Evolutionary conservation across 257 asterid genomes (phyloP).

Genomic region (Gentiana dahurica): DNA sequence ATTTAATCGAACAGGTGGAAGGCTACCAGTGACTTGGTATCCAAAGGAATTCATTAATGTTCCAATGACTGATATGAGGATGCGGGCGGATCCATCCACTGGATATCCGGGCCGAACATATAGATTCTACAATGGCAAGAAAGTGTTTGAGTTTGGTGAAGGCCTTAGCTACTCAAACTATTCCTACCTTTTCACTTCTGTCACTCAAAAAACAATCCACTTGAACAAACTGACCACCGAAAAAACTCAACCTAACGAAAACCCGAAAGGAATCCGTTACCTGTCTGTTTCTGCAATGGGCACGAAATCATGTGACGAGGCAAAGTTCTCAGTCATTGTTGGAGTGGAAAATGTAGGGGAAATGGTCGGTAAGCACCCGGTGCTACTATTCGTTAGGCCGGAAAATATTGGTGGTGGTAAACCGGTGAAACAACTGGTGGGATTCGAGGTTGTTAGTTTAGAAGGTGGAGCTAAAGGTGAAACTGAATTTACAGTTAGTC

Average conservation of each 20-base stretch:
- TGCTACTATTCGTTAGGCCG: conserved; percentile 36
- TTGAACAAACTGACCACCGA: conserved; percentile 17
- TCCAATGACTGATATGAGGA: conserved; percentile 91
- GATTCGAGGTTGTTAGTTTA: conserved; percentile 48
- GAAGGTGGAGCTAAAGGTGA: conserved; percentile 30
- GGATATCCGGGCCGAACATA: conserved; percentile 76
- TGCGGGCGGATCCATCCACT: conserved; percentile 52
- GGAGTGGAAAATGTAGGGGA: conserved; percentile 49
- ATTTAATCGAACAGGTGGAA: conserved; percentile 43
- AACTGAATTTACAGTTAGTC: conserved; percentile 41
- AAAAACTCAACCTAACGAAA: conserved; percentile 1
- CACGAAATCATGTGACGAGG: conserved; percentile 31
- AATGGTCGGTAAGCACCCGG: conserved; percentile 58
- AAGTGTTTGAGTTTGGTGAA: conserved; percentile 56
- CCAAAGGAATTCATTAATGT: conserved; percentile 47
- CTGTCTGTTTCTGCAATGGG: conserved; percentile 36
- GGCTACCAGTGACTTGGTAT: conserved; percentile 76
- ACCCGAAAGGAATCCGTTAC: conserved; percentile 15
- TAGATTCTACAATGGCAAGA: conserved; percentile 58
- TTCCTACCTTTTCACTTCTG: conserved; percentile 29
- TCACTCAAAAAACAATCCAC: conserved; percentile 43
- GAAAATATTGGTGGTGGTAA: conserved; percentile 13
- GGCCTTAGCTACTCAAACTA: conserved; percentile 75
- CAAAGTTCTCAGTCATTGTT: conserved; percentile 39
- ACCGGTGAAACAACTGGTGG: conserved; percentile 51